These are phyloP conservation scores for Blastomyces gilchristii DNA, from an alignment of 2,329 filamentous ascomycete genomes.

Conservation along the genomic window DNA sequence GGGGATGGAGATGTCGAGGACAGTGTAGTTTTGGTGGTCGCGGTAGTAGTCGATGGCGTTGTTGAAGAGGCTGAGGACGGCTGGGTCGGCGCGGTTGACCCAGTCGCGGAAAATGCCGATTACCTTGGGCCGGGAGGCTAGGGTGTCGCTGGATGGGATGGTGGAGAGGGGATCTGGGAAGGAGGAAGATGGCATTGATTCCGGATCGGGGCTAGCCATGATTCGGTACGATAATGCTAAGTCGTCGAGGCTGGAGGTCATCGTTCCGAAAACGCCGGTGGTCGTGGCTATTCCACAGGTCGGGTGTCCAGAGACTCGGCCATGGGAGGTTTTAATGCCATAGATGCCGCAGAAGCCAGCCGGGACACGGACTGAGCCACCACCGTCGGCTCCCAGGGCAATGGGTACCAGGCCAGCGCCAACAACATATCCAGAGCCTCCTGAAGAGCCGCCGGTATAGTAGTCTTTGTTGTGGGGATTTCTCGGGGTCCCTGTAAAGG, in stretches of 20 bases:
- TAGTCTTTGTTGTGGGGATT: conserved; percentile 69
- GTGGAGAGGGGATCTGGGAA: conserved; percentile 50
- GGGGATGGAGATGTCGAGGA: conserved; percentile 44
- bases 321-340: conserved; percentile 69
- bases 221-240: conserved; percentile 72
- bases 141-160: conserved; percentile 31
- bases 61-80: conserved; percentile 54
- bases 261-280: conserved; percentile 60
- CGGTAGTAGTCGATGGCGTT: conserved; percentile 48
- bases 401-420: conserved; percentile 61
- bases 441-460: conserved; percentile 73
- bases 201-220: conserved; percentile 62
- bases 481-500: conserved; percentile 59
- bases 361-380: conserved; percentile 66
- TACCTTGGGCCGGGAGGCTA: conserved; percentile 39
- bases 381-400: conserved; percentile 63
- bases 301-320: conserved; percentile 53
- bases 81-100: conserved; percentile 57
- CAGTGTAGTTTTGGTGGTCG: conserved; percentile 27
- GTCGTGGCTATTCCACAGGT: conserved; percentile 50
- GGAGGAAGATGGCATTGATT: conserved; percentile 48
- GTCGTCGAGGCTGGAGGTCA: conserved; percentile 66
- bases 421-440: conserved; percentile 62
- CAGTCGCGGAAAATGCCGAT: conserved; percentile 61
- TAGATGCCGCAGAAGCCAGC: conserved; percentile 67